Conservation (phyloP, 108 stramenopile genomes). For the Chaetoceros tenuissimus region DNA sequence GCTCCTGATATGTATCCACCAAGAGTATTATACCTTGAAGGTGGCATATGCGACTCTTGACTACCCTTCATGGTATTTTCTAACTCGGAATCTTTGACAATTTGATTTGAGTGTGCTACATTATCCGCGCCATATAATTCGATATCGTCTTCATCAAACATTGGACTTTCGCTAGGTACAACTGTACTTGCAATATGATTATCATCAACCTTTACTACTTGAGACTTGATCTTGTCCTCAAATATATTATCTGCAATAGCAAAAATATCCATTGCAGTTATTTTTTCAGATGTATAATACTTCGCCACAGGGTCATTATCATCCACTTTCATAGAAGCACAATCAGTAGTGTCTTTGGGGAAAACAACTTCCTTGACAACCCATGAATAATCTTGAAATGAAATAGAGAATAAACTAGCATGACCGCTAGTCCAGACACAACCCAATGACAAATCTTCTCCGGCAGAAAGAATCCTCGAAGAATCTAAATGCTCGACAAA, state of each 20-base stretch:
- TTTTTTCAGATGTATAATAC: conserved; percentile 39
- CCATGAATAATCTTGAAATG: conserved; percentile 11
- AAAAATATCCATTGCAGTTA: conserved; percentile 52
- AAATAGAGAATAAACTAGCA: conserved; percentile 28
- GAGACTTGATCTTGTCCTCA: background rate
- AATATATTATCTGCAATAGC: conserved; percentile 21
- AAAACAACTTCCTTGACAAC: conserved; percentile 20
- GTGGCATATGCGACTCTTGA: background rate
- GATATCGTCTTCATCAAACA: conserved; percentile 31
- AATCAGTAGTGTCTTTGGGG: conserved; percentile 27
- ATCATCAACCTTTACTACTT: conserved; percentile 15
- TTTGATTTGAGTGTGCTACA: background rate
- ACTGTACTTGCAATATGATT: background rate
- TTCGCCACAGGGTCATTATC: conserved; percentile 20
- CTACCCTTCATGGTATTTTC: background rate
- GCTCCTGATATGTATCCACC: background rate
- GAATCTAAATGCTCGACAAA: background rate
- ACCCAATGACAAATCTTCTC: conserved; percentile 19
- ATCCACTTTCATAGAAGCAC: conserved; percentile 9
- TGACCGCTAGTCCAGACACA: conserved; percentile 49
- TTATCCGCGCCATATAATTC: conserved; percentile 16
- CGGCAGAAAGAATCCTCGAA: conserved; percentile 9
- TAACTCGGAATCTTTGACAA: background rate
- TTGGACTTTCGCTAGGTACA: conserved; percentile 1
- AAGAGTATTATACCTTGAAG: background rate